Percentiles rank a stretch among this genome's conserved stretches.
Evolutionary conservation across 306 rosid species (phyloP).

Genomic region (Pterocarpus santalinus): DNA sequence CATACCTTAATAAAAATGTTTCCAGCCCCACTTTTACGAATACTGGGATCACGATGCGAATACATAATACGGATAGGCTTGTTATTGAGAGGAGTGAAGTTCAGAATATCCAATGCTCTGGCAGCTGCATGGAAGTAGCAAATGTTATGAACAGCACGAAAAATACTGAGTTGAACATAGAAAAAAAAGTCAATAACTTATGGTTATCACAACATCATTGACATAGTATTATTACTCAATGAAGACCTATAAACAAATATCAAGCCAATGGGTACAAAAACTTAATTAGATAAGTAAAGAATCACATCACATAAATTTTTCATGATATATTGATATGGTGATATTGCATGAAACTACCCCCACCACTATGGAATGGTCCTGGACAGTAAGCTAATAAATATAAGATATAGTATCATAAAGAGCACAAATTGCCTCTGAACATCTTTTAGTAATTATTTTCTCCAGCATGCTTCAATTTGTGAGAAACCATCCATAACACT

Average conservation of each 20-base stretch:
- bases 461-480: neutral
- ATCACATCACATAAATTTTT: constrained; percentile 11
- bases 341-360: neutral
- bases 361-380: neutral
- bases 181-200: neutral
- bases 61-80: constrained; percentile 90
- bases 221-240: neutral
- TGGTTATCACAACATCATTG: constrained; percentile 6
- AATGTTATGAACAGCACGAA: constrained; percentile 18
- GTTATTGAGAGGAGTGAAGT: constrained; percentile 84
- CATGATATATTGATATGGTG: neutral
- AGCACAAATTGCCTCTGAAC: neutral
- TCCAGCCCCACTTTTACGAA: constrained; percentile 95
- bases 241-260: neutral
- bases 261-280: constrained; percentile 4
- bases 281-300: neutral
- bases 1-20: constrained; percentile 94
- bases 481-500: neutral
- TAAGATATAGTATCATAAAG: neutral
- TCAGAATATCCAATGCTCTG: constrained; percentile 89
- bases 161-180: neutral
- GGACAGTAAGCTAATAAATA: constrained; percentile 1
- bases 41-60: constrained; percentile 96
- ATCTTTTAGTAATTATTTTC: constrained; percentile 5
- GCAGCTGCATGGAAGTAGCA: constrained; percentile 69